Evolutionary conservation across 768 basidiomycete species (phyloP), one percentile per base, ranked within the genome.

Genomic region (Leccinum uliginosum): DNA sequence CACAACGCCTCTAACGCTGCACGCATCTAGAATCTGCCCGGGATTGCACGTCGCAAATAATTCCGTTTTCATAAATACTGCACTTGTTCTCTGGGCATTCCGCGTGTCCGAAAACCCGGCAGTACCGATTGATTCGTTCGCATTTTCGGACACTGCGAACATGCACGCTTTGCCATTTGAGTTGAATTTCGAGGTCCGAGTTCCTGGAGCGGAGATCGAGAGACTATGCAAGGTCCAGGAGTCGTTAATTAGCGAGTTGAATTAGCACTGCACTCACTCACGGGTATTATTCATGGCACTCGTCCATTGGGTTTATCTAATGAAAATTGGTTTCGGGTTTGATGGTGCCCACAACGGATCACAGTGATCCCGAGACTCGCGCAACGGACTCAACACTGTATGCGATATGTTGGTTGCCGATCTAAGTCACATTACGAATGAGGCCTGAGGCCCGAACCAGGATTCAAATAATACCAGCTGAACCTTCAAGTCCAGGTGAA

Each of bases 61-160:
- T 12, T 86, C 86, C 1, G 64, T 87, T 0, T 85, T 83, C 65
- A 72, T 87, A 48, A 87, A 83, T 61, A 80, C 83, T 0, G 82
- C 84, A 0, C 71, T 85, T 17, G 67, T 83, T 9, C 75, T 85
- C 10, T 87, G 85, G 83, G 79, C 84, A 0, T 87, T 87, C 72
- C 75, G 68, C 0, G 68, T 88, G 29, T 72, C 68, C 4, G 63
- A 78, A 29, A 80, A 84, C 56, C 76, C 79, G 0, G 61, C 66
- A 2, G 66, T 72, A 3, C 83, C 83, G 0, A 85, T 89, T 53
- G 82, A 89, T 65, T 75, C 79, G 6, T 69, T 80, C 32, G 83
- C 77, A 0, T 85, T 88, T 65, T 81, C 81, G 0, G 81, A 64
- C 10, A 43, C 59, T 4, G 57, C 40, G 23, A 64, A 52, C 11